Evolutionary conservation across 2,329 filamentous ascomycete species (phyloP).

Genomic region (Sporothrix humicola): DNA sequence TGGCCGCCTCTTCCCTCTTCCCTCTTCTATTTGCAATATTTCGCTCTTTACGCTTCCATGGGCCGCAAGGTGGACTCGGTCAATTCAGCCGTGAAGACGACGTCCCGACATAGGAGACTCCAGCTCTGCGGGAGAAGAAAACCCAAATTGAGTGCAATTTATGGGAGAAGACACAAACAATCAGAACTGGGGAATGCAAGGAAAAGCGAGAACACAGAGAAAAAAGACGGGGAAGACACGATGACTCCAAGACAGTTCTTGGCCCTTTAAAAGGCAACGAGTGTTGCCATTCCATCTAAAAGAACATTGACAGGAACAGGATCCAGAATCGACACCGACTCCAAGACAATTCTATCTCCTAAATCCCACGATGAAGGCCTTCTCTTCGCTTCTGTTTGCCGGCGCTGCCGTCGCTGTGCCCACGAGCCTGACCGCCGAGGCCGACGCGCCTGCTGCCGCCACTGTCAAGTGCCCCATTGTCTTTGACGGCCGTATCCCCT

Average conservation of each 20-base stretch:
- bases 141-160: slow-evolving; percentile 27
- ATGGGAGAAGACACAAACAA: not conserved
- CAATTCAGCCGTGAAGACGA: slow-evolving; percentile 28
- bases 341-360: not conserved
- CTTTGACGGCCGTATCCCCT: slow-evolving; percentile 47
- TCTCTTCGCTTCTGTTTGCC: slow-evolving; percentile 24
- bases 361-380: slow-evolving; percentile 5
- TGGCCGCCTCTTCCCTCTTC: not conserved
- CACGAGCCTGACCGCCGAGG: not conserved
- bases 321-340: not conserved
- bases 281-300: not conserved
- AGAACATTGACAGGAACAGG: not conserved
- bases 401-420: slow-evolving; percentile 27
- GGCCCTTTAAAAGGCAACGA: not conserved
- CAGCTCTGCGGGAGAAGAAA: not conserved
- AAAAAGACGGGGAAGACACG: not conserved
- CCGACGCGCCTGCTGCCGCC: slow-evolving; percentile 7
- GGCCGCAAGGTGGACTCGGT: not conserved
- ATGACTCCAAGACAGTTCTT: slow-evolving; percentile 14
- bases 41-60: slow-evolving; percentile 12
- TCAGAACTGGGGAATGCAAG: not conserved
- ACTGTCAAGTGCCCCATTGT: slow-evolving; percentile 45
- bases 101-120: not conserved
- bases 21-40: not conserved
- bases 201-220: not conserved